A percentile compares a stretch with the other conserved stretches of the same genome.
Conservation (phyloP, 371 early-diverging fungal genomes). For the Aphelidium insulamus region DNA sequence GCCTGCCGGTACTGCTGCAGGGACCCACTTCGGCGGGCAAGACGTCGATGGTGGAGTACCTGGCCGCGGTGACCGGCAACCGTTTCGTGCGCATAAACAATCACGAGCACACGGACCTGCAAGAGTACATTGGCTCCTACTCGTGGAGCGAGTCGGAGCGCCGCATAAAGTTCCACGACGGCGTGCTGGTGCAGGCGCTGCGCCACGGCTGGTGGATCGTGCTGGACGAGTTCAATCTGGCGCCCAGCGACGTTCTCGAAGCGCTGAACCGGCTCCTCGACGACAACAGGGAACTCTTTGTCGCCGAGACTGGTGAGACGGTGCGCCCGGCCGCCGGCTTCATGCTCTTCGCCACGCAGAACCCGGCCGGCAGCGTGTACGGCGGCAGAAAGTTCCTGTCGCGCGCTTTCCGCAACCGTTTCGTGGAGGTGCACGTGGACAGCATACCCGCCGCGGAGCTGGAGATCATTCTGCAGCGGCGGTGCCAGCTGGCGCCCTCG, state of each 20-base stretch:
- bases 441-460: slow-evolving; percentile 81
- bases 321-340: slow-evolving; percentile 93
- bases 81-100: slow-evolving; percentile 98
- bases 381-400: slow-evolving; percentile 98
- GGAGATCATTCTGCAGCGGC: slow-evolving; percentile 56
- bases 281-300: slow-evolving; percentile 93
- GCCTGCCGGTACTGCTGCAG: slow-evolving; percentile 95
- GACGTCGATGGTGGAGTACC: slow-evolving; percentile 93
- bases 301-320: slow-evolving; percentile 90
- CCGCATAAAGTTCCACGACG: slow-evolving; percentile 82
- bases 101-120: slow-evolving; percentile 98
- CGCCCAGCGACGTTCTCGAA: slow-evolving; percentile 97
- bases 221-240: slow-evolving; percentile 98
- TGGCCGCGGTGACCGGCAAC: slow-evolving; percentile 84
- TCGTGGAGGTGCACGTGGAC: slow-evolving; percentile 88
- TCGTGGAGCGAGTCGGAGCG: slow-evolving; percentile 56
- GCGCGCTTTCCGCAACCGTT: slow-evolving; percentile 97
- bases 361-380: slow-evolving; percentile 86
- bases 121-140: slow-evolving; percentile 95
- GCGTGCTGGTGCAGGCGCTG: slow-evolving; percentile 88
- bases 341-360: slow-evolving; percentile 99
- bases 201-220: slow-evolving; percentile 97
- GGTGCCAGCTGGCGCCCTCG: slow-evolving; percentile 71
- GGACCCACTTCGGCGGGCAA: slow-evolving; percentile 99
- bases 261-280: slow-evolving; percentile 97